A percentile compares a stretch with the other conserved stretches of the same genome.
phyloP scores from a whole-genome alignment of 345 rosid species.

The Syzygium aqueum region DNA sequence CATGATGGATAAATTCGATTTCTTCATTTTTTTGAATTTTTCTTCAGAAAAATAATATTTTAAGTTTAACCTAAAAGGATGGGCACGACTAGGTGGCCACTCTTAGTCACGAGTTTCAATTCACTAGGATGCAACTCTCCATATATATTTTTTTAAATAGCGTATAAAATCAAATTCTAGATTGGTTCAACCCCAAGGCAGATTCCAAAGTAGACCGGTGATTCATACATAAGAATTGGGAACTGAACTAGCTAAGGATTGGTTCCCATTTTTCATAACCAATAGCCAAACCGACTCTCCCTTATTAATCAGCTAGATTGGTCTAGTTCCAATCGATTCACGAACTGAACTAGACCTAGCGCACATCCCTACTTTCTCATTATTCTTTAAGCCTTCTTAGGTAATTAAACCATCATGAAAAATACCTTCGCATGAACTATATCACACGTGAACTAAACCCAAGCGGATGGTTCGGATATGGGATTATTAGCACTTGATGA shows the following conservation, averaged over 20 bases:
- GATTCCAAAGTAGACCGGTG: neutral
- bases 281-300: neutral
- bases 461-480: neutral
- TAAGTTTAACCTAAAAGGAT: neutral
- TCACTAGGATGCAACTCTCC: conserved; percentile 49
- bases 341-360: neutral
- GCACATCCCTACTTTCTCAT: neutral
- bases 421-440: neutral
- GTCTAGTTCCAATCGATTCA: neutral
- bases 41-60: neutral
- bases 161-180: neutral
- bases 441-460: neutral
- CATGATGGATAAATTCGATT: neutral
- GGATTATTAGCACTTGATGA: neutral
- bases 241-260: neutral
- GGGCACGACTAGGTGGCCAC: neutral
- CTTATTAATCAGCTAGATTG: neutral
- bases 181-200: neutral
- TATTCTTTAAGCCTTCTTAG: neutral
- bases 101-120: conserved; percentile 19
- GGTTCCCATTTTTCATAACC: neutral
- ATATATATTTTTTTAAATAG: neutral
- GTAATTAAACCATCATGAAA: neutral
- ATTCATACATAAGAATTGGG: neutral
- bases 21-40: neutral